Percentiles rank a stretch among this genome's conserved stretches.
These are phyloP conservation scores for Clitoria ternatea DNA, from an alignment of 306 rosid genomes.

Conservation along the genomic window DNA sequence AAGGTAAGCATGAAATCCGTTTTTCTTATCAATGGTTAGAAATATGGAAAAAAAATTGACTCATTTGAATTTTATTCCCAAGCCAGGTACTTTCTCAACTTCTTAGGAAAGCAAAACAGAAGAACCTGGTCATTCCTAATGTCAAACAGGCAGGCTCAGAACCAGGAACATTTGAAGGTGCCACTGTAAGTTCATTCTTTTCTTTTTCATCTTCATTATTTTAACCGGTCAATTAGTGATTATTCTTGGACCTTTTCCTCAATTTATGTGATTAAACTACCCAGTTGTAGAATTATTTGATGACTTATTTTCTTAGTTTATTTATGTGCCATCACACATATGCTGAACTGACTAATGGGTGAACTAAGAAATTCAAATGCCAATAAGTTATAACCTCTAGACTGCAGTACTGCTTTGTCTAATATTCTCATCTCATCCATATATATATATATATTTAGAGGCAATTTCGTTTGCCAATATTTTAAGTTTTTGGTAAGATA, in stretches of 20 bases:
- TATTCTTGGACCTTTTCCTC: neutral
- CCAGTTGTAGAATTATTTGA: neutral
- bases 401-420: neutral
- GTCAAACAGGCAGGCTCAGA: slow-evolving; percentile 93
- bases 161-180: slow-evolving; percentile 97
- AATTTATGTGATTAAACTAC: neutral
- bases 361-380: neutral
- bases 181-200: slow-evolving; percentile 70
- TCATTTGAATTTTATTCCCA: slow-evolving; percentile 5
- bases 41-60: slow-evolving; percentile 7
- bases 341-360: neutral
- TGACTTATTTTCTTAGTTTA: neutral
- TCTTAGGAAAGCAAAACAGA: slow-evolving; percentile 97
- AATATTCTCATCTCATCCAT: neutral
- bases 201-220: neutral
- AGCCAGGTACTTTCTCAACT: slow-evolving; percentile 95
- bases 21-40: neutral
- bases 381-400: neutral
- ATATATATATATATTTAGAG: neutral
- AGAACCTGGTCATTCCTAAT: slow-evolving; percentile 78
- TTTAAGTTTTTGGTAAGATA: neutral
- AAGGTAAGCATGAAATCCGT: slow-evolving; percentile 40
- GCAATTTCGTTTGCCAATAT: neutral
- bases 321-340: neutral
- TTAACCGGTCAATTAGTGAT: neutral